Percentiles rank a stretch among this genome's conserved stretches.
phyloP scores from a whole-genome alignment of 352 stramenopile species.

The Peronospora tabacina region DNA sequence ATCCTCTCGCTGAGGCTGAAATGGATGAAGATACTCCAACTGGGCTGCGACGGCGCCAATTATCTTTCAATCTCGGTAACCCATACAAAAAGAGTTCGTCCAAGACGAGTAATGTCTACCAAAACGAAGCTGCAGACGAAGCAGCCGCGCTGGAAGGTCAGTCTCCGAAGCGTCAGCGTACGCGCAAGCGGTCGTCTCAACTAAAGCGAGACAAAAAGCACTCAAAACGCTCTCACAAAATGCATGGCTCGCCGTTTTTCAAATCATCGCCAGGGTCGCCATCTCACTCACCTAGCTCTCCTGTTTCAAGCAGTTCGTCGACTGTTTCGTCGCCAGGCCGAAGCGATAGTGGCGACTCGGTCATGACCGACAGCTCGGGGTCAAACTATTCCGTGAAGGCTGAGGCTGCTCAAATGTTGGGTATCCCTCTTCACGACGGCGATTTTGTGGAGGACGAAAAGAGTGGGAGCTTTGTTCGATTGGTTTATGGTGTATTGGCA shows the following conservation, averaged over 20 bases:
- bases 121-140: constrained; percentile 81
- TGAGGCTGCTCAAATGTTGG: constrained; percentile 68
- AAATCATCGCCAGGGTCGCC: constrained; percentile 63
- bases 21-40: constrained; percentile 76
- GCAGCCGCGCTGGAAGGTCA: constrained; percentile 64
- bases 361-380: constrained; percentile 46
- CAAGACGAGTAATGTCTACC: constrained; percentile 79
- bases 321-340: constrained; percentile 57
- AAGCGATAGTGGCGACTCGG: constrained; percentile 54
- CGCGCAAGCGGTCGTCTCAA: constrained; percentile 78
- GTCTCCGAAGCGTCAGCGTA: constrained; percentile 73
- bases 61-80: constrained; percentile 83
- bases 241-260: constrained; percentile 60
- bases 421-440: constrained; percentile 61
- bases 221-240: constrained; percentile 54
- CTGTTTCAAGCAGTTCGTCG: constrained; percentile 42
- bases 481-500: constrained; percentile 69
- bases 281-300: constrained; percentile 52
- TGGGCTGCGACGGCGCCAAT: constrained; percentile 59
- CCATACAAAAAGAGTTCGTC: constrained; percentile 86
- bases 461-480: constrained; percentile 51
- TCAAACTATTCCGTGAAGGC: constrained; percentile 79
- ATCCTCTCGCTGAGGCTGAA: constrained; percentile 77
- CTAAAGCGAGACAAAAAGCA: constrained; percentile 74
- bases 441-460: constrained; percentile 44